Evolutionary conservation across 2,329 filamentous ascomycete species (phyloP), one percentile per base, ranked within the genome.

Genomic region (Trichoderma citrinoviride): DNA sequence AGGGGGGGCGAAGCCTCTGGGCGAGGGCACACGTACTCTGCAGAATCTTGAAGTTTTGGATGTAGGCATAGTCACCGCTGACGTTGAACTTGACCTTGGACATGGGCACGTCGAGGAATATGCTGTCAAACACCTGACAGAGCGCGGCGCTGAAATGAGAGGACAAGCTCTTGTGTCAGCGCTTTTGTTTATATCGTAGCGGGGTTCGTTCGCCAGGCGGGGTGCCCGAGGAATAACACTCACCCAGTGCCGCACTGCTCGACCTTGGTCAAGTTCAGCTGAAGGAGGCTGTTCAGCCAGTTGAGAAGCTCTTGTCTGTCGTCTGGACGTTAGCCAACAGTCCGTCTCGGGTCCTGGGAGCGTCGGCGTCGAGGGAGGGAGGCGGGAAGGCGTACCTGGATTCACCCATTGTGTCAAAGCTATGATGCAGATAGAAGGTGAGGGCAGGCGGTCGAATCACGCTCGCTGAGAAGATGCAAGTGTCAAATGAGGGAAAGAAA

Each of bases 161-260:
- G n/a, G 68, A 67, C 25, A n/a, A 49, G 56, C 54, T 63, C 33
- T 5, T 68, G 68, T 66, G 70, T 68, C 63, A 53, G 53, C 33
- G 23, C 5, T 12, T 68, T 57, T 33, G 61, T 67, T 49, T 40
- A 47, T 46, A 49, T 61, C 55, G 65, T 50, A 61, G 63, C 63
- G 43, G 65, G 62, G 56, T 67, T 67, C 50, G 56, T 47, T 61
- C 40, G 54, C 7, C 41, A 33, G 61, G 66, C 66, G 64, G 63
- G 72, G 69, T 71, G 73, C 71, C 68, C 67, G 66, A 70, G 37
- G 68, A 77, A 82, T 73, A 88, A 61, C 66, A 77, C 75, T 74
- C 69, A 98, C 94, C 94, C 95, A 75, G 94, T 98, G 78, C 95
- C 95, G 79, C 94, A 98, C 85, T 99, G 95, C 83, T 99, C 95